These are phyloP conservation scores for Cercospora sojina DNA, from an alignment of 2,329 filamentous ascomycete species.

Conservation along the genomic window DNA sequence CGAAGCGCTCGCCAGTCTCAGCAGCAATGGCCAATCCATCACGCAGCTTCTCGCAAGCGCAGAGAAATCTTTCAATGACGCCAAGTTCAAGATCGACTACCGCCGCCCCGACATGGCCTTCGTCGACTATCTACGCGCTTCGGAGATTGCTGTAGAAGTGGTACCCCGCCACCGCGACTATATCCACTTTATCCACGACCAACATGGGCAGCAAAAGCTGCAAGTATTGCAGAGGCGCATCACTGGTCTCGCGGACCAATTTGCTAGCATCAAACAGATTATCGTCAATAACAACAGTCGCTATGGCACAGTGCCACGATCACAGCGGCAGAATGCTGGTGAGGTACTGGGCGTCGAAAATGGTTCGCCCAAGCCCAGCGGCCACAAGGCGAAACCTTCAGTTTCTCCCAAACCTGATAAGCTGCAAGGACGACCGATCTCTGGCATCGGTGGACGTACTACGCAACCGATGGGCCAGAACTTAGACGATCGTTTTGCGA, in stretches of 20 bases:
- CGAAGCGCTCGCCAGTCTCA: slow-evolving; percentile 40
- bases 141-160: slow-evolving; percentile 71
- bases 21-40: slow-evolving; percentile 29
- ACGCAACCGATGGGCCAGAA: slow-evolving; percentile 47
- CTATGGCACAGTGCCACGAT: slow-evolving; percentile 50
- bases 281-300: slow-evolving; percentile 54
- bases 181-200: slow-evolving; percentile 55
- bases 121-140: slow-evolving; percentile 79
- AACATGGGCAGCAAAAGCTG: slow-evolving; percentile 51
- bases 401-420: slow-evolving; percentile 63
- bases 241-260: slow-evolving; percentile 41
- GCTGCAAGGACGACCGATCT: slow-evolving; percentile 61
- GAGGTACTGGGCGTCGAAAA: neutral
- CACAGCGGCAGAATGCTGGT: slow-evolving; percentile 9
- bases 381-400: slow-evolving; percentile 32
- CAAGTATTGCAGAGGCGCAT: slow-evolving; percentile 40
- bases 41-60: slow-evolving; percentile 44
- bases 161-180: slow-evolving; percentile 77
- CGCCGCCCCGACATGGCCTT: slow-evolving; percentile 71
- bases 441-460: slow-evolving; percentile 34
- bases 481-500: slow-evolving; percentile 38
- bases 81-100: slow-evolving; percentile 62
- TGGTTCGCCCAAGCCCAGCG: neutral
- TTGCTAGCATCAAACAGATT: slow-evolving; percentile 50
- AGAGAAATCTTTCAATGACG: slow-evolving; percentile 46